Base-by-base conservation (phyloP, 768 basidiomycete genomes). In the Phanerodontia chrysosporium region DNA sequence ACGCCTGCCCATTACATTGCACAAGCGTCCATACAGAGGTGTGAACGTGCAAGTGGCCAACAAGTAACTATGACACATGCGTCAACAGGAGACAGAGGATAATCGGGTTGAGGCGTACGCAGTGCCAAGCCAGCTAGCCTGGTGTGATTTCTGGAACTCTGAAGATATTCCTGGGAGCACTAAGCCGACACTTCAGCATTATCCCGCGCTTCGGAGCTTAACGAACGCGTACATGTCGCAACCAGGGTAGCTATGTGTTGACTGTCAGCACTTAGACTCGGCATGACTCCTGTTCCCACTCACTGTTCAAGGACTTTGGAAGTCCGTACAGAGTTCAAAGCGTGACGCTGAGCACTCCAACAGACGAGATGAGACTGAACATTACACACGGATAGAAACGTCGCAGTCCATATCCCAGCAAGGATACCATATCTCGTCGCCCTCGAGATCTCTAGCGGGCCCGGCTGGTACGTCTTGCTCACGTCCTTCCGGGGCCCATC, bases 61-160 rank as follows among this genome's bases (percentile, higher is more conserved):
- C 8, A 92, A 73, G 69, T 89, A 92, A 7, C 89, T 90, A 61
- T 10, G 45, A 49, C 22, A 35, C 35, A 45, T n/a, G 32, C 32
- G 49, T 51, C 16, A 14, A n/a, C 24, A 8, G 18, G 27, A 35
- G 39, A 39, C 3, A 42, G 12, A 21, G 58, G 28, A 39, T 51
- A 24, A 49, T 14, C 16, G 6, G 46, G 42, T 14, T 42, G 6
- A 10, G 30, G 3, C 77, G 66, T 72, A 90, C 86, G 87, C 77
- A 39, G 91, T 92, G 46, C 90, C 90, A 12, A 92, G 78, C 91
- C 90, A 92, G 66, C 86, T 87, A 0, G 87, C 87, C 70, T 92
- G 86, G 67, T 91, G 83, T 4, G 89, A 87, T 65, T 81, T 84
- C 60, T 86, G 73, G 66, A 90, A 91, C 51, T 91, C 87, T 0